These are phyloP conservation scores for Sporothrix schenckii DNA, from an alignment of 2,329 filamentous ascomycete species.

Conservation along the genomic window DNA sequence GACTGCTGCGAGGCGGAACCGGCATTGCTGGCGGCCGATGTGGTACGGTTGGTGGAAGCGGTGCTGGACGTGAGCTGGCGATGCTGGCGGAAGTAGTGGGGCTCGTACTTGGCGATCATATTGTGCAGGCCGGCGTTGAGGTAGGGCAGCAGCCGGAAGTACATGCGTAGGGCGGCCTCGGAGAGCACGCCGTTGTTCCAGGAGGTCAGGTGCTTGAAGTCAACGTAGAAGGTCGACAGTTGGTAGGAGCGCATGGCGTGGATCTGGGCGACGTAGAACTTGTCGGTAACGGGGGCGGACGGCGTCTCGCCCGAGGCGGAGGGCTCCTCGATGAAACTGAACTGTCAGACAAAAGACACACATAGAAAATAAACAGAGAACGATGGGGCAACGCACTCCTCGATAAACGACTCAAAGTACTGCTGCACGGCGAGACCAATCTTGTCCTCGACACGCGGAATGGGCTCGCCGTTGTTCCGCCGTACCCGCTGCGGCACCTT, in stretches of 20 bases:
- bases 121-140: conserved; percentile 87
- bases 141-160: conserved; percentile 94
- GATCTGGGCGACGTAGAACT: conserved; percentile 84
- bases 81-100: conserved; percentile 90
- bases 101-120: conserved; percentile 91
- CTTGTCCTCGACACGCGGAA: conserved; percentile 74
- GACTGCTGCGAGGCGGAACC: conserved; percentile 66
- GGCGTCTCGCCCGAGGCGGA: conserved; percentile 63
- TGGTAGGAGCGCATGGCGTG: conserved; percentile 72
- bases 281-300: conserved; percentile 69
- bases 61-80: conserved; percentile 70
- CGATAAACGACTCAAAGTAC: conserved; percentile 78
- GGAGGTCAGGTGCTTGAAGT: conserved; percentile 79
- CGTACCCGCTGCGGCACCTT: conserved; percentile 60
- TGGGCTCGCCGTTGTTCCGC: conserved; percentile 52
- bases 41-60: conserved; percentile 65
- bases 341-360: not conserved
- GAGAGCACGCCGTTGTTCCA: conserved; percentile 80
- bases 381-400: conserved; percentile 59
- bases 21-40: conserved; percentile 65
- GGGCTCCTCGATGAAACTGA: conserved; percentile 69
- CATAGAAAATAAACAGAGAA: not conserved
- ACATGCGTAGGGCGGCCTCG: conserved; percentile 82
- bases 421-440: conserved; percentile 74
- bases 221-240: conserved; percentile 84